Base-by-base conservation (phyloP, 371 early-diverging fungal genomes). In the Zychaea mexicana region DNA sequence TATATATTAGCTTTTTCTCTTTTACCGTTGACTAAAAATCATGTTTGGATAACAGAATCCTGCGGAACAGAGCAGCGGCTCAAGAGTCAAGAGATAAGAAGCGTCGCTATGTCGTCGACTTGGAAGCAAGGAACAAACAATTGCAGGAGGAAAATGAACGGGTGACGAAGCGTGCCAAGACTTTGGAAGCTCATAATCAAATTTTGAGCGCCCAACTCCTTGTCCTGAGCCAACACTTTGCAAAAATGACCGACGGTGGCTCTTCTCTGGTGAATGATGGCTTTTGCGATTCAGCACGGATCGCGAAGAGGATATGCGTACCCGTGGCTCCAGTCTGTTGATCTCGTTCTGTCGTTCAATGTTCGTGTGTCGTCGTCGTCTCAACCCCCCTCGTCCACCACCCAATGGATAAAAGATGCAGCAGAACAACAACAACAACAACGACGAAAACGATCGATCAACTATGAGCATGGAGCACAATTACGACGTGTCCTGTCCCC, bases 1-100 rank as follows among this genome's bases (percentile, higher is more conserved):
- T 42, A 7, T 17, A 17, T 46, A 21, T 32, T 36, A 21, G 8
- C 27, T 45, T 26, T 57, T 31, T n/a, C 21, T 17, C 28, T 13
- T 3, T 47, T 45, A n/a, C 19, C 28, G 17, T 28, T 17, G 46
- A 27, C 15, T 42, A 49, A 49, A 13, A n/a, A n/a, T n/a, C n/a
- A n/a, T n/a, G n/a, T n/a, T 49, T 15, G 2, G 55, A n/a, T 15
- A 15, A 33, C 42, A 70, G 94, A 68, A 88, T 92, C n/a, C 70
- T 95, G 64, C 88, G 94, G 45, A 95, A 95, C 78, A 87, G 96
- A n/a, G 89, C 91, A 22, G 96, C 96, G 13, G 96, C 96, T 26
- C 94, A 94, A 76, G 85, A 90, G 47, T 93, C 92, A 42, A 88
- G 96, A 38, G 94, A 95, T 74, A 94, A 92, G 79, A 94, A 94